A percentile compares a stretch with the other conserved stretches of the same genome.
These are phyloP conservation scores for Hymenoscyphus occultus DNA, from an alignment of 2,329 filamentous ascomycete genomes.

Conservation along the genomic window DNA sequence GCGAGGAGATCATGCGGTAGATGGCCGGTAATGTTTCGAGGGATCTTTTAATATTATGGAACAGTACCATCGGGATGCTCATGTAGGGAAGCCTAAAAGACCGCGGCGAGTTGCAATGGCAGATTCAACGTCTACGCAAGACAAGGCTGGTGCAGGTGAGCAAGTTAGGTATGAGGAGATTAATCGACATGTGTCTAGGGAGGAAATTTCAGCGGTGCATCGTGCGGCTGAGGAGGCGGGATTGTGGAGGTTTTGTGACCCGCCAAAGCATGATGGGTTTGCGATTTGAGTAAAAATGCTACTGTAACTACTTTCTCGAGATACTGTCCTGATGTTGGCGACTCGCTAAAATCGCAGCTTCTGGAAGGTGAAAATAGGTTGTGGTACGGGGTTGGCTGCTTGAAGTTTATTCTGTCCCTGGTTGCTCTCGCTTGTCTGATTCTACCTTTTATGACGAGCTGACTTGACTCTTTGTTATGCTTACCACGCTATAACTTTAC, in stretches of 20 bases:
- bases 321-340: too few species aligned
- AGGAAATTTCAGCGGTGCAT: constrained; percentile 65
- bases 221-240: constrained; percentile 68
- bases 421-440: too few species aligned
- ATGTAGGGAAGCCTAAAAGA: constrained; percentile 69
- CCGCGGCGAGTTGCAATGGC: constrained; percentile 31
- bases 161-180: constrained; percentile 70
- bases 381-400: too few species aligned
- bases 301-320: too few species aligned
- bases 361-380: too few species aligned
- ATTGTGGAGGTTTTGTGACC: constrained; percentile 76
- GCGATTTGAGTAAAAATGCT: constrained; percentile 8
- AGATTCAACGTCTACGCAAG: constrained; percentile 33
- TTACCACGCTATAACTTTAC: too few species aligned
- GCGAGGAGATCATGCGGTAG: constrained; percentile 71
- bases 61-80: constrained; percentile 74
- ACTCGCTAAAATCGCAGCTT: too few species aligned
- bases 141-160: neutral
- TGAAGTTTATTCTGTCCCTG: too few species aligned
- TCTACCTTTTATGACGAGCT: too few species aligned
- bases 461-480: too few species aligned
- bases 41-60: constrained; percentile 84
- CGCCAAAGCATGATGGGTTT: constrained; percentile 36
- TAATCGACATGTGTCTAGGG: constrained; percentile 64
- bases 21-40: constrained; percentile 68